These are phyloP conservation scores for Ambispora gerdemannii DNA, from an alignment of 192 early-diverging fungal genomes.

Conservation along the genomic window DNA sequence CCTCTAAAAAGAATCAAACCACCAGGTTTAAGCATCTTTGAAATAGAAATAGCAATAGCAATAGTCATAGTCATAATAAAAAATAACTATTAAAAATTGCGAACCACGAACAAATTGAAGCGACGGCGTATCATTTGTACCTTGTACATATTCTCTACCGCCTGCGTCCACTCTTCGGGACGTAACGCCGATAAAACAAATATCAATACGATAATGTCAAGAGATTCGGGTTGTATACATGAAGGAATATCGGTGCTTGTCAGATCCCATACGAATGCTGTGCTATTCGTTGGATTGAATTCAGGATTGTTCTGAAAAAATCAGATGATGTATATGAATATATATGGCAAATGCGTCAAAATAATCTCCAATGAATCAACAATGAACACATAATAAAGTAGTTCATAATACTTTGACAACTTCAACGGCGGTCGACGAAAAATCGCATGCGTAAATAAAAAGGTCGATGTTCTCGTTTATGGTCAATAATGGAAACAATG, in stretches of 20 bases:
- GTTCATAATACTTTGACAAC: constrained; percentile 70
- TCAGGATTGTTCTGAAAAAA: constrained; percentile 46
- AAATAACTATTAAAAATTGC: neutral
- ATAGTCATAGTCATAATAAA: neutral
- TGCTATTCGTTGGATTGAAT: constrained; percentile 70
- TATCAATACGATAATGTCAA: constrained; percentile 87
- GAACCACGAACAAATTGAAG: neutral
- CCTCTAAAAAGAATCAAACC: constrained; percentile 60
- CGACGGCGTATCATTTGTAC: constrained; percentile 36
- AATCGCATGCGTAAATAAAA: constrained; percentile 93
- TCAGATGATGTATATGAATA: neutral
- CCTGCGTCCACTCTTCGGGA: constrained; percentile 78
- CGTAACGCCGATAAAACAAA: constrained; percentile 94
- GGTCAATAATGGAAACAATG: constrained; percentile 87
- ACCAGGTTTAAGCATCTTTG: constrained; percentile 77
- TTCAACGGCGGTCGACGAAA: constrained; percentile 82
- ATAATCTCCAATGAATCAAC: neutral
- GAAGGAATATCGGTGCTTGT: constrained; percentile 66
- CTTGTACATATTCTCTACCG: constrained; percentile 76
- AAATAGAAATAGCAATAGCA: neutral
- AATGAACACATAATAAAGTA: neutral
- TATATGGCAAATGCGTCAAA: neutral
- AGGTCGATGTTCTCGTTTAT: constrained; percentile 71
- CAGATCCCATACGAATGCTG: constrained; percentile 96
- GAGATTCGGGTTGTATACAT: constrained; percentile 42